Evolutionary conservation across 2,329 filamentous ascomycete genomes (phyloP), one percentile per base, ranked within the genome.

Genomic region (Phialocephala subalpina): DNA sequence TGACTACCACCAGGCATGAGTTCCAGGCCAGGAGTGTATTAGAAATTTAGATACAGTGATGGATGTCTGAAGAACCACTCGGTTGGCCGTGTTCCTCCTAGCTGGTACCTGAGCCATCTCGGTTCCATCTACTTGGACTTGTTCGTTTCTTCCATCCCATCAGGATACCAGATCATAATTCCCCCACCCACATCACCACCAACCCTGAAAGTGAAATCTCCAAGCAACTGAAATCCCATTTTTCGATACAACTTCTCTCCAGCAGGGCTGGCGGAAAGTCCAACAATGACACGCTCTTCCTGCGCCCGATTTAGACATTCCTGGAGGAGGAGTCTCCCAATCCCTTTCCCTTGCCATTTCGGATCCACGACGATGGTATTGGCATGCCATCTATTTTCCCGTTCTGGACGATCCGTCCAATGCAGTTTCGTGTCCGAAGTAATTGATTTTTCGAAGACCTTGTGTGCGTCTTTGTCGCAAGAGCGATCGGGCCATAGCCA

Each of bases 181-280:
- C 72, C 73, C 35, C 70, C 70, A 8, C 68, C 69, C n/a, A 47
- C 47, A 36, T 69, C 61, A 9, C 53, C 55, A 16, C 60, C 63
- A 29, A 64, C 27, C n/a, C 38, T 18, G 40, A 52, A 49, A 11
- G 65, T 67, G 38, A 70, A 74, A 25, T 70, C 63, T 3, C 69
- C 73, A 12, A 73, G 14, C 60, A 58, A 42, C 22, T 66, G 65
- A 62, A 75, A 74, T 0, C 74, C 73, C 33, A 75, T 14, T n/a
- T 69, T 75, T 11, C 68, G 55, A 66, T 75, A 74, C 53, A 76
- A 38, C 3, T 22, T 63, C 56, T 72, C 69, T 1, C 73, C 73
- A 35, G 61, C 62, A 9, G 63, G 57, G 60, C 71, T 74, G 3
- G 71, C 66, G 12, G 57, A 53, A 58, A 75, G 63, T 1, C 69